Evolutionary conservation across 768 basidiomycete species (phyloP).

Genomic region (Suillus variegatus): DNA sequence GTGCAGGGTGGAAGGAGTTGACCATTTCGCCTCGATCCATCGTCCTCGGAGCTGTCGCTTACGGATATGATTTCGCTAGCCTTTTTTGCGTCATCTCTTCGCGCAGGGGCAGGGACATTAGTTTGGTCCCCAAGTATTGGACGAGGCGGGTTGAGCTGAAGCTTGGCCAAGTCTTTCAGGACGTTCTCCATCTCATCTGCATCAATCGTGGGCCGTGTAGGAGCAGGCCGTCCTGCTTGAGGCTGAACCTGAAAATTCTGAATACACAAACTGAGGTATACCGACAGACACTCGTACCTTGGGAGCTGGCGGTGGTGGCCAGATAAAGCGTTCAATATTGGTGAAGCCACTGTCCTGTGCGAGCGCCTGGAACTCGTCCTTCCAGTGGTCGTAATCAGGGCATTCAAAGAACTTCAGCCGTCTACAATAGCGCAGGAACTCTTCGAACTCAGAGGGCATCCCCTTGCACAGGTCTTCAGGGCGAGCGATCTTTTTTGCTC

Average conservation of each 20-base stretch:
- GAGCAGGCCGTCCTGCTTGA: conserved; percentile 22
- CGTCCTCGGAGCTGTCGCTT: conserved; percentile 35
- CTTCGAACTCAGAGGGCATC: conserved; percentile 72
- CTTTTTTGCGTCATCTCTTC: conserved; percentile 28
- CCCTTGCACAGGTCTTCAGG: conserved; percentile 71
- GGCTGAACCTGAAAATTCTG: conserved; percentile 30
- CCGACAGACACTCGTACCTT: conserved; percentile 25
- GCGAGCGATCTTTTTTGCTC: conserved; percentile 58
- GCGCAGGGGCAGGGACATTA: conserved; percentile 41
- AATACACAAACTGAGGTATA: conserved; percentile 2
- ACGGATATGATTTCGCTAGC: conserved; percentile 46
- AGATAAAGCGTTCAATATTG: conserved; percentile 62
- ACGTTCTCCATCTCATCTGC: conserved; percentile 53
- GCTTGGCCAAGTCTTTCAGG: conserved; percentile 58
- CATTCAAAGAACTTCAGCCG: conserved; percentile 65
- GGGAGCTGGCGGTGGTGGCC: conserved; percentile 59
- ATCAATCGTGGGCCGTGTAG: conserved; percentile 26
- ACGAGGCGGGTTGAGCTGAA: conserved; percentile 51
- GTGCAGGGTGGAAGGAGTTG: conserved; percentile 29
- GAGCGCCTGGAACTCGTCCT: conserved; percentile 63
- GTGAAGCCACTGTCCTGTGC: conserved; percentile 60
- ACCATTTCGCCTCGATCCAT: conserved; percentile 19
- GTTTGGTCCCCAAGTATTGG: conserved; percentile 53
- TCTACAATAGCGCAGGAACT: conserved; percentile 72
- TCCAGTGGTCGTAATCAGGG: conserved; percentile 70